Evolutionary conservation across 2,329 filamentous ascomycete genomes (phyloP).

Genomic region (Monosporascus sp.): DNA sequence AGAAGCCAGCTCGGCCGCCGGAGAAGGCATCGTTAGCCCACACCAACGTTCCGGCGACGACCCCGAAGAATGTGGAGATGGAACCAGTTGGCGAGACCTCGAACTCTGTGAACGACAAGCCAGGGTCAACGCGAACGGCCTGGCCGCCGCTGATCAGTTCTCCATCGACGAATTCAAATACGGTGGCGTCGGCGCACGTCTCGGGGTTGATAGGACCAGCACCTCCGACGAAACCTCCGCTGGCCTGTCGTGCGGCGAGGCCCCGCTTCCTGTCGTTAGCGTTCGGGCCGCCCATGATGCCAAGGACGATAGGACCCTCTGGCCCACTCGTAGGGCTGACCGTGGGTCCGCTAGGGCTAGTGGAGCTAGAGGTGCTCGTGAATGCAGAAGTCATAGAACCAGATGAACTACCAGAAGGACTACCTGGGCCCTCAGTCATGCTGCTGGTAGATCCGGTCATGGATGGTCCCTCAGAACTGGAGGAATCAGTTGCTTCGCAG

Average conservation of each 20-base stretch:
- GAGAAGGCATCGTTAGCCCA: slow-evolving; percentile 13
- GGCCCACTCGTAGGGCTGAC: too few relatives aligned
- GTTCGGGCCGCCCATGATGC: neutral
- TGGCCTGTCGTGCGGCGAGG: neutral
- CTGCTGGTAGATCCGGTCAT: too few relatives aligned
- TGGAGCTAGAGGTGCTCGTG: too few relatives aligned
- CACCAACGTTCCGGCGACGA: slow-evolving; percentile 2
- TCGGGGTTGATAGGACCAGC: slow-evolving; percentile 7
- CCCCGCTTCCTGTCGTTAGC: neutral
- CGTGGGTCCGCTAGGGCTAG: too few relatives aligned
- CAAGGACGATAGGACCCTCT: too few relatives aligned
- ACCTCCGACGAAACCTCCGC: slow-evolving; percentile 7
- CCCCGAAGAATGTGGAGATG: slow-evolving; percentile 2
- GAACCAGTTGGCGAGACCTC: neutral
- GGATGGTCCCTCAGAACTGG: too few relatives aligned
- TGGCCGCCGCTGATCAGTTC: slow-evolving; percentile 6
- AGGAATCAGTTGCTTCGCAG: too few relatives aligned
- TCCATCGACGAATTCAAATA: slow-evolving; percentile 9
- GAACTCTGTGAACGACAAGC: slow-evolving; percentile 4
- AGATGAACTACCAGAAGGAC: neutral
- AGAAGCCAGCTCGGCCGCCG: slow-evolving; percentile 9
- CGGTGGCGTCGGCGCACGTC: slow-evolving; percentile 8
- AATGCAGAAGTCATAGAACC: too few relatives aligned
- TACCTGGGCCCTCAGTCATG: too few relatives aligned
- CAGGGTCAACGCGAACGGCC: slow-evolving; percentile 6